Conservation (phyloP, 179 eudicot genomes). For the Heliamphora pulchella region DNA sequence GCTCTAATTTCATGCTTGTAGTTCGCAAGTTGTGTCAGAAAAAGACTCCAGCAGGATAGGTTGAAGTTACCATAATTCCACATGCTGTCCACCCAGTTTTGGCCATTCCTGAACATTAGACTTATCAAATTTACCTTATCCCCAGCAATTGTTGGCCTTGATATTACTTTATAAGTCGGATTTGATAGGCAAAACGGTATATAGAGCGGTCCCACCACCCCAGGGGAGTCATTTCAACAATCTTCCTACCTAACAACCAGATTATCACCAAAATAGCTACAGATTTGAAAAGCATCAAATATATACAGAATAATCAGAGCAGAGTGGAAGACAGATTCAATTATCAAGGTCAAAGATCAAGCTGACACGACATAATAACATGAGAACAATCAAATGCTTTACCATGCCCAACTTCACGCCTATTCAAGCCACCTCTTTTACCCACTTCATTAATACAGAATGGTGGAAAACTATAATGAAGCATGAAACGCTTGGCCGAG, state of each 20-base stretch:
- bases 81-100: neutral
- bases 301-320: neutral
- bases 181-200: neutral
- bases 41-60: neutral
- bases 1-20: neutral
- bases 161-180: neutral
- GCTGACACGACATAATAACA: conserved; percentile 7
- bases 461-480: conserved; percentile 96
- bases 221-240: neutral
- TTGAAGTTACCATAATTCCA: neutral
- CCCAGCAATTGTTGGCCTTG: neutral
- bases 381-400: conserved; percentile 22
- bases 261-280: neutral
- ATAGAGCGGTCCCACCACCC: neutral
- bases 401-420: conserved; percentile 99
- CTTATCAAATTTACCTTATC: neutral
- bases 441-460: conserved; percentile 97
- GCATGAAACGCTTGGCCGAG: conserved; percentile 83
- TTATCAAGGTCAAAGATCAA: neutral
- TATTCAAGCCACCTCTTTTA: conserved; percentile 71
- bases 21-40: neutral
- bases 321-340: neutral
- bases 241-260: neutral
- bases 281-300: neutral
- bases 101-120: neutral